A percentile compares a stretch with the other conserved stretches of the same genome.
Evolutionary conservation across 2,329 filamentous ascomycete genomes (phyloP).

Genomic region (Aspergillus carbonarius): DNA sequence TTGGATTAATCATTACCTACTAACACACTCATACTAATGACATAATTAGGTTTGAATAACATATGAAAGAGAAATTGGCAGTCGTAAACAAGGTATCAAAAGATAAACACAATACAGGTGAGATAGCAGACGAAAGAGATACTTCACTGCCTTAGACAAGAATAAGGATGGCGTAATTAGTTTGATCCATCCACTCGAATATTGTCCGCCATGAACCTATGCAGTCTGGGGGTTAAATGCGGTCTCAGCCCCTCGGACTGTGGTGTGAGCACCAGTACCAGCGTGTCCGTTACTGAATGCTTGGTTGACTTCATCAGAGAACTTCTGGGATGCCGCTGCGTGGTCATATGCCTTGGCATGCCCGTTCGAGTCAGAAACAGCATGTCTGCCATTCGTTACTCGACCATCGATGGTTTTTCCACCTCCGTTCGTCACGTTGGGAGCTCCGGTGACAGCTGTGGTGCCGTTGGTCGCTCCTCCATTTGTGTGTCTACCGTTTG

Average conservation of each 20-base stretch:
- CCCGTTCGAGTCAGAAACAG: conserved; percentile 6
- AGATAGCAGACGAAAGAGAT: conserved; percentile 1
- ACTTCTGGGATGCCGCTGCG: conserved; percentile 27
- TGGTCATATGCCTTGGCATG: conserved; percentile 13
- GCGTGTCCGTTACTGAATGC: conserved; percentile 25
- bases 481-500: conserved; percentile 15
- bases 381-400: conserved; percentile 1
- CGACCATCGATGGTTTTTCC: conserved; percentile 1
- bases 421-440: conserved; percentile 17
- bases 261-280: conserved; percentile 2
- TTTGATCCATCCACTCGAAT: neutral
- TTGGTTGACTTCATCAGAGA: conserved; percentile 33
- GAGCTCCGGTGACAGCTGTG: conserved; percentile 13
- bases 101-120: neutral
- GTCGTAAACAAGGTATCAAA: neutral
- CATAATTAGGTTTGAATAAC: neutral
- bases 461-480: conserved; percentile 8
- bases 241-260: conserved; percentile 15
- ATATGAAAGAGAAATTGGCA: neutral
- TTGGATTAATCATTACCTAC: conserved; percentile 6
- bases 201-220: conserved; percentile 3
- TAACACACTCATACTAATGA: neutral
- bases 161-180: neutral
- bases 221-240: conserved; percentile 27
- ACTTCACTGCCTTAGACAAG: neutral